These are phyloP conservation scores for Pseudogymnoascus sp. DNA, from an alignment of 2,329 filamentous ascomycete species.

Conservation along the genomic window DNA sequence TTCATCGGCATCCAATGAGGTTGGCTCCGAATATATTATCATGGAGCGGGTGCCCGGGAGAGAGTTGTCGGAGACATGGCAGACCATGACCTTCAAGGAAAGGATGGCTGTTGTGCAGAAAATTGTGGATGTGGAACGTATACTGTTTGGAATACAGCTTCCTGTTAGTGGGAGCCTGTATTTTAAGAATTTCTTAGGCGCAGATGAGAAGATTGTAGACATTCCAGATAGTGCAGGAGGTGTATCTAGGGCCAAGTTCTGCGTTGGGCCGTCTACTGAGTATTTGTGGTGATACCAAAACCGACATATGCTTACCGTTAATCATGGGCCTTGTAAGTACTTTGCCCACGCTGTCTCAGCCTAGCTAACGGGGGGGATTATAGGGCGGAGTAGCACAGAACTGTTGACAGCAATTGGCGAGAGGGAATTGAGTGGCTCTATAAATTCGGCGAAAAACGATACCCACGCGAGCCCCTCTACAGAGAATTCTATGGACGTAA, in stretches of 20 bases:
- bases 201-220: constrained; percentile 15
- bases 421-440: constrained; percentile 15
- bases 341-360: not conserved
- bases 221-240: constrained; percentile 11
- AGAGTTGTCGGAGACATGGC: constrained; percentile 20
- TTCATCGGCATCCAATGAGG: constrained; percentile 23
- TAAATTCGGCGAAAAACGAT: constrained; percentile 14
- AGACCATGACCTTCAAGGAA: constrained; percentile 17
- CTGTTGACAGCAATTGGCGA: constrained; percentile 17
- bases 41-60: constrained; percentile 31
- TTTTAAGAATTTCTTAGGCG: constrained; percentile 16
- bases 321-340: constrained; percentile 17
- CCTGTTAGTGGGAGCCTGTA: constrained; percentile 18
- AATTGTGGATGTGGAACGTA: constrained; percentile 16
- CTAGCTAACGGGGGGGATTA: constrained; percentile 10
- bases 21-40: constrained; percentile 32
- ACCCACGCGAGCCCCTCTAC: constrained; percentile 16
- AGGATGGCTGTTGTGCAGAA: constrained; percentile 17
- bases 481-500: constrained; percentile 16
- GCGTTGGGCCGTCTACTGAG: constrained; percentile 18
- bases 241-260: constrained; percentile 10
- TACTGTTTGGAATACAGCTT: constrained; percentile 15
- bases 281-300: constrained; percentile 19
- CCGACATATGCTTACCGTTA: constrained; percentile 15
- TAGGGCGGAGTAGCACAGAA: constrained; percentile 15